Conservation (phyloP, 2,329 filamentous ascomycete genomes). For the Epicoccum sorghinum region DNA sequence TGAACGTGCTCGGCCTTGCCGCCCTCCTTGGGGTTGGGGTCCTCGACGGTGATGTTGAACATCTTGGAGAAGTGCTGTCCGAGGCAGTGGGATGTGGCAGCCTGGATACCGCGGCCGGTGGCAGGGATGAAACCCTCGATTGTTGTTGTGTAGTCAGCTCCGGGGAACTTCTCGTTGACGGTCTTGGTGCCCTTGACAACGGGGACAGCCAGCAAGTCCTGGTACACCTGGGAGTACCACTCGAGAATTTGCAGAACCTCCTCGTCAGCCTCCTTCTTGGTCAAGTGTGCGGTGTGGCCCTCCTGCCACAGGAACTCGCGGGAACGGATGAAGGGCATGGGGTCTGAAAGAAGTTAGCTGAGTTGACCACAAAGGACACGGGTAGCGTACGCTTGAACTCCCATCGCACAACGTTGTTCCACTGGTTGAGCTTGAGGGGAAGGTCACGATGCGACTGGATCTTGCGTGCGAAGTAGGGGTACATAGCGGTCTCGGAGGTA, state of each 20-base stretch:
- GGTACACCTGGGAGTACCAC: conserved; percentile 89
- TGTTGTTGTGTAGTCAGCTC: conserved; percentile 94
- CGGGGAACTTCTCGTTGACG: conserved; percentile 97
- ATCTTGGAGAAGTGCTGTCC: conserved; percentile 99
- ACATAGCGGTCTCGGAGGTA: conserved; percentile 83
- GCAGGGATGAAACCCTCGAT: conserved; percentile 96
- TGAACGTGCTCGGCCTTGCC: conserved; percentile 73
- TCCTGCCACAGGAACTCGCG: conserved; percentile 99
- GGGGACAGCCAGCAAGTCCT: conserved; percentile 90
- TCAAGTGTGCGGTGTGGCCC: conserved; percentile 90
- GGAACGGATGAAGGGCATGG: conserved; percentile 78
- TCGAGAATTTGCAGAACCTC: conserved; percentile 95
- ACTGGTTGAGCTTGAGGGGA: conserved; percentile 93
- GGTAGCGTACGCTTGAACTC: conserved; percentile 75
- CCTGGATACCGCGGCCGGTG: conserved; percentile 95
- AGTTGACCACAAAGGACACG: conserved; percentile 45
- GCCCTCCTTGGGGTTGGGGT: conserved; percentile 71
- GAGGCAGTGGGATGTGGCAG: conserved; percentile 89
- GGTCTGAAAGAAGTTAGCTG: conserved; percentile 36
- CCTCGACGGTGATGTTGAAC: conserved; percentile 97
- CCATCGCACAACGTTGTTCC: conserved; percentile 96
- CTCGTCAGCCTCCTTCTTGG: conserved; percentile 76
- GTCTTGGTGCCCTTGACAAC: conserved; percentile 95
- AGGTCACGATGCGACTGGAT: conserved; percentile 96
- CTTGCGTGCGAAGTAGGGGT: conserved; percentile 95